Evolutionary conservation across 2,329 filamentous ascomycete genomes (phyloP).

Genomic region (Fusarium sp.): DNA sequence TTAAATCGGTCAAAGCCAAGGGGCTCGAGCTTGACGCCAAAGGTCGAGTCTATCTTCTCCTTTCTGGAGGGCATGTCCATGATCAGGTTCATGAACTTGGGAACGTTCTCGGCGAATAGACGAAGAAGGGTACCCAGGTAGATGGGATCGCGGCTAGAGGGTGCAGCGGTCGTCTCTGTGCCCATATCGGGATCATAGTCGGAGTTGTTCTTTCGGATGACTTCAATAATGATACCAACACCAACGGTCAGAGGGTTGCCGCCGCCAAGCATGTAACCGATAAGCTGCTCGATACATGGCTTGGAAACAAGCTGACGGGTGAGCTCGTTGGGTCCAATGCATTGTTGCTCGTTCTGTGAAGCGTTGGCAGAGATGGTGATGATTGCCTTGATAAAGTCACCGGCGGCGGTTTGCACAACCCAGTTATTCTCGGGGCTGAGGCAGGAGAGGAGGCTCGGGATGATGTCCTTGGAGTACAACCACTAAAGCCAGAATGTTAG

Average conservation of each 20-base stretch:
- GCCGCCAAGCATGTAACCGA: constrained; percentile 90
- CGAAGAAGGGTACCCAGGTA: constrained; percentile 92
- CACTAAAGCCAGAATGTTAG: constrained; percentile 68
- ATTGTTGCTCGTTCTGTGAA: constrained; percentile 98
- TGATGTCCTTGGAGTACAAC: constrained; percentile 89
- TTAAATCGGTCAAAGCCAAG: constrained; percentile 98
- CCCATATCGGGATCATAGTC: constrained; percentile 97
- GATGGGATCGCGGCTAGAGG: constrained; percentile 91
- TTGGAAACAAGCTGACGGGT: constrained; percentile 94
- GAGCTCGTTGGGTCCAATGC: constrained; percentile 96
- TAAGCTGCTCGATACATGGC: constrained; percentile 84
- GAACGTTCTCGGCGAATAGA: constrained; percentile 89
- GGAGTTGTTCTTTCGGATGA: constrained; percentile 99
- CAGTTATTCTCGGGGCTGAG: constrained; percentile 86
- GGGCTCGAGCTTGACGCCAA: constrained; percentile 90
- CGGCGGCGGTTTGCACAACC: constrained; percentile 94
- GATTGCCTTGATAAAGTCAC: constrained; percentile 98
- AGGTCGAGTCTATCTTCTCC: constrained; percentile 84
- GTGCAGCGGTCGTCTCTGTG: constrained; percentile 80
- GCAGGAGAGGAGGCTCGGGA: constrained; percentile 88
- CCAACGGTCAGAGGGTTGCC: constrained; percentile 96
- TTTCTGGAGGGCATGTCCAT: constrained; percentile 81
- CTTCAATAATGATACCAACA: constrained; percentile 97
- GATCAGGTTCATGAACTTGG: constrained; percentile 93
- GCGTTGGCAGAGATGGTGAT: constrained; percentile 99